A percentile compares a stretch with the other conserved stretches of the same genome.
These are phyloP conservation scores for Metschnikowia baotianmanensis DNA, from an alignment of 805 yeast species.

Conservation along the genomic window DNA sequence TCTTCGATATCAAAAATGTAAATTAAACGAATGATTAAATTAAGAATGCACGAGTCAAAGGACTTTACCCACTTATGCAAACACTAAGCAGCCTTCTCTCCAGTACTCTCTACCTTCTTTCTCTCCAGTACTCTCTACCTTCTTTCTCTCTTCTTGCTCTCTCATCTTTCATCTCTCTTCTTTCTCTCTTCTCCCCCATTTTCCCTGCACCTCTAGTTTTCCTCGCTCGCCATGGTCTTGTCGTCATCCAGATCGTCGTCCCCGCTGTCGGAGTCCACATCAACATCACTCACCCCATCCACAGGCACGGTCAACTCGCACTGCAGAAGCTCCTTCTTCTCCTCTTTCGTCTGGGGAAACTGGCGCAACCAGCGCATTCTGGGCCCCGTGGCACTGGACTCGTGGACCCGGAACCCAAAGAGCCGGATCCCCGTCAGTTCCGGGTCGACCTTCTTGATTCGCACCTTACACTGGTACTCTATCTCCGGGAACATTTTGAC, in stretches of 20 bases:
- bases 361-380: conserved; percentile 94
- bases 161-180: too few relatives aligned
- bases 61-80: too few relatives aligned
- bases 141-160: too few relatives aligned
- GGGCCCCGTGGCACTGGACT: conserved; percentile 77
- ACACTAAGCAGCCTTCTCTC: too few relatives aligned
- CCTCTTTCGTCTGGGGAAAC: conserved; percentile 62
- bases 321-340: conserved; percentile 56
- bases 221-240: conserved; percentile 45
- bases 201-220: conserved; percentile 12
- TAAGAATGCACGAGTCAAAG: too few relatives aligned
- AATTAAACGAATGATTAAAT: too few relatives aligned
- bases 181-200: too few relatives aligned
- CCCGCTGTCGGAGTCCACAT: conserved; percentile 26
- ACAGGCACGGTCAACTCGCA: conserved; percentile 63
- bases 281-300: conserved; percentile 24
- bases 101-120: too few relatives aligned
- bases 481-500: conserved; percentile 90
- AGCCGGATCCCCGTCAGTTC: conserved; percentile 67
- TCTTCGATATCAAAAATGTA: too few relatives aligned
- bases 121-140: too few relatives aligned
- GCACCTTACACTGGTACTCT: conserved; percentile 66
- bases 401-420: conserved; percentile 84
- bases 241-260: conserved; percentile 33
- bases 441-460: conserved; percentile 47